These are phyloP conservation scores for Solanum pinnatisectum DNA, from an alignment of 257 asterid genomes.

Conservation along the genomic window DNA sequence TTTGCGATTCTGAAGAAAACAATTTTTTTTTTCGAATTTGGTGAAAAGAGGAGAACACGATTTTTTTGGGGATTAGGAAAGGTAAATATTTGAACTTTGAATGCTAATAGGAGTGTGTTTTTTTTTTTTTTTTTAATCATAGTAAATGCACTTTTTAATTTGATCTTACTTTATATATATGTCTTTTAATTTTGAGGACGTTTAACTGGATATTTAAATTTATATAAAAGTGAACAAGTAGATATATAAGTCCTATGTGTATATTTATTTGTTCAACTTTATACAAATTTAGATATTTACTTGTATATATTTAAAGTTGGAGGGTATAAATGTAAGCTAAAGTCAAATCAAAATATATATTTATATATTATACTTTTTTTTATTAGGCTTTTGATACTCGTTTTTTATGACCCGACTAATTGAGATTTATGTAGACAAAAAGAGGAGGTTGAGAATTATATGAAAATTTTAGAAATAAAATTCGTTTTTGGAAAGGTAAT, in stretches of 20 bases:
- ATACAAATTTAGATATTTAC: too few relatives aligned
- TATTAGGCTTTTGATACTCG: too few relatives aligned
- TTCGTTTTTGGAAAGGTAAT: not conserved
- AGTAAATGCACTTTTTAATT: too few relatives aligned
- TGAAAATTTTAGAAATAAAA: too few relatives aligned
- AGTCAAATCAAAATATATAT: too few relatives aligned
- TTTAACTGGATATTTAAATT: accelerated
- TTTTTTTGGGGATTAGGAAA: not conserved
- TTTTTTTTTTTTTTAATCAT: too few relatives aligned
- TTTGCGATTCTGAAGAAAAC: not conserved
- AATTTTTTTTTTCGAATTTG: not conserved
- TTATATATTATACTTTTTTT: too few relatives aligned
- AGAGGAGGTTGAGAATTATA: not conserved
- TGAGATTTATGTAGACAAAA: not conserved
- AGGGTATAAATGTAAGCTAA: accelerated
- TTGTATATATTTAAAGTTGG: too few relatives aligned
- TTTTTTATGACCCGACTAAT: too few relatives aligned
- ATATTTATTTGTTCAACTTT: too few relatives aligned
- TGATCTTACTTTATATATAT: too few relatives aligned
- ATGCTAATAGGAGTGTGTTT: not conserved
- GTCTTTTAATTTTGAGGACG: accelerated
- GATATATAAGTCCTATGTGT: accelerated
- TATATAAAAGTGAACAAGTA: too few relatives aligned
- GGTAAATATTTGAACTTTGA: not conserved
- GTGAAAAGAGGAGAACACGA: not conserved